These are phyloP conservation scores for Trametes maxima DNA, from an alignment of 768 basidiomycete species.

Conservation along the genomic window DNA sequence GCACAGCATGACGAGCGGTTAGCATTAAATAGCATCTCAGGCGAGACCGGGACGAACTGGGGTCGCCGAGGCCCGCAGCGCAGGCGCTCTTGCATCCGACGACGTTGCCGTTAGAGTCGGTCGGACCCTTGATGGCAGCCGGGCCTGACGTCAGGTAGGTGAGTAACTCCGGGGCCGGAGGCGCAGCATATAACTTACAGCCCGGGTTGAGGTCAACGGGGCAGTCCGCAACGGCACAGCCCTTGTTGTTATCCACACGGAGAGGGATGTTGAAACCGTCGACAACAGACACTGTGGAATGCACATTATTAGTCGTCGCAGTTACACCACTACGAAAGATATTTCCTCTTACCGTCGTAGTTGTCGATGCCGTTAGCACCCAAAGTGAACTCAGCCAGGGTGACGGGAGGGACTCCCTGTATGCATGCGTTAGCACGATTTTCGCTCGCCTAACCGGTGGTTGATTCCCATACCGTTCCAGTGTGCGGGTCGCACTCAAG, in stretches of 20 bases:
- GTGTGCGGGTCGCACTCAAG: constrained; percentile 39
- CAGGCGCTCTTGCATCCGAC: constrained; percentile 51
- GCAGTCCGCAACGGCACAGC: constrained; percentile 38
- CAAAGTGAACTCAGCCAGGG: constrained; percentile 41
- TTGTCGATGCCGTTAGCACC: constrained; percentile 30
- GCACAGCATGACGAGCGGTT: neutral
- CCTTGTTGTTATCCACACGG: constrained; percentile 34
- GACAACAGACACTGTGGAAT: constrained; percentile 33
- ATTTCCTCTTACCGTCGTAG: constrained; percentile 35
- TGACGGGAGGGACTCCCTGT: constrained; percentile 38
- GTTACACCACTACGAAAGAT: neutral
- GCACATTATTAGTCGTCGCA: too few relatives aligned
- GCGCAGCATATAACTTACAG: constrained; percentile 31
- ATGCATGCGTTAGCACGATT: neutral
- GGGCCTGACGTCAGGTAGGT: constrained; percentile 32
- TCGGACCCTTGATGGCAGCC: constrained; percentile 36
- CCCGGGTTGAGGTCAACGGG: constrained; percentile 40
- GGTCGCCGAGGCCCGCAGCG: constrained; percentile 41
- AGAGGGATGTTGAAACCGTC: constrained; percentile 40
- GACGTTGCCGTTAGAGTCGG: constrained; percentile 37
- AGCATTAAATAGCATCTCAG: too few relatives aligned
- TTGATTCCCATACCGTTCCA: constrained; percentile 37
- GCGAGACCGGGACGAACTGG: constrained; percentile 3
- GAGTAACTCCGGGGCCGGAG: neutral
- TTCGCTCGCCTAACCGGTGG: neutral